Evolutionary conservation across 2,329 filamentous ascomycete genomes (phyloP), one percentile per base, ranked within the genome.

Genomic region (Penicillium sp.): DNA sequence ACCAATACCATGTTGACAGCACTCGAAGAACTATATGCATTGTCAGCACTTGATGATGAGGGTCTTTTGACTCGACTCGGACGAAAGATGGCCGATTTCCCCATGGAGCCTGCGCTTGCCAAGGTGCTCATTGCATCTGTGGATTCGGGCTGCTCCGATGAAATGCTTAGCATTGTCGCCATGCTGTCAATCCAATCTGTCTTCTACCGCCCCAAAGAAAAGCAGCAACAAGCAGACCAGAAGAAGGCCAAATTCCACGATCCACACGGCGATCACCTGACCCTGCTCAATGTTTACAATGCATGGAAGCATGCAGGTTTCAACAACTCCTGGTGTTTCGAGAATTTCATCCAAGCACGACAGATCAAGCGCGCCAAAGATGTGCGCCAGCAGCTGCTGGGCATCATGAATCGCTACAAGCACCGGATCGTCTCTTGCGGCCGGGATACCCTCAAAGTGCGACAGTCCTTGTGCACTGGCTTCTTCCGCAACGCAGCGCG

Each of bases 201-300:
- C 42, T 99, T 97, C 76, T 96, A 97, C 74, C 87, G 95, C 0
- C 94, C 95, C 0, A 96, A 97, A 69, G 95, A 99, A 71, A 99
- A 99, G 78, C 93, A 97, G 70, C 83, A 89, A 46, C 91, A 96
- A 73, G 94, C 95, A 3, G 94, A 99, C 70, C 90, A 97, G 74
- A 97, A 97, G 80, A 97, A 97, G 76, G 83, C 92, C 62, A 97
- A 97, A 72, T 99, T 99, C 77, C 91, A 97, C 76, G 94, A 99
- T 68, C 89, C 93, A 0, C 86, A 91, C 55, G 94, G 94, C 50
- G 94, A 99, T 70, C 94, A 99, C 69, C 81, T 99, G 13, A 99
- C 94, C 0, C 81, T 97, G 0, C 84, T 99, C 42, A 99, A 99
- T 66, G 92, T 99, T 0, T 99, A 96, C 79, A 96, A 97, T 69